Base-by-base conservation (phyloP, 2,329 filamentous ascomycete species). In the Balansia obtecta region DNA sequence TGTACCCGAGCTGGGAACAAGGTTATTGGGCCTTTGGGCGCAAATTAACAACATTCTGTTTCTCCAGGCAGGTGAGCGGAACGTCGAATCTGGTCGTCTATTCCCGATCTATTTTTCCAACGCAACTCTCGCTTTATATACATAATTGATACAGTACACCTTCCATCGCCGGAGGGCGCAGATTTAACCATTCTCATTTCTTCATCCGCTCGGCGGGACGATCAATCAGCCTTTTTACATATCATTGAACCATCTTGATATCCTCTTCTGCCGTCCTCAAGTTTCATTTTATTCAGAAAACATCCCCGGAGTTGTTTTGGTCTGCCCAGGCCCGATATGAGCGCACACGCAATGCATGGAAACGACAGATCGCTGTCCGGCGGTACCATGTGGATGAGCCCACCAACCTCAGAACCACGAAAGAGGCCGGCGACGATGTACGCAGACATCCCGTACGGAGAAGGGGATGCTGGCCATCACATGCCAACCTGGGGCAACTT, bases 401-500 rank as follows among this genome's bases (percentile, higher is more conserved):
- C 52, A 27, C 50, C 53, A 40, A 52, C 53, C 9, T 50, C 54
- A 33, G 52, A 57, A 33, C 42, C 51, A 39, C 49, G 53, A 30
- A 54, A 55, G 44, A 50, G 46, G 34, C 53, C 54, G 40, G 33
- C 51, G 32, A 46, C 48, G 5, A 50, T 48, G 12, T 51, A 55
- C 49, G 46, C 55, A n/a, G 50, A 42, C 38, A 40, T 52, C n/a
- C 38, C 54, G 11, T 56, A 54, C 40, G 51, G 46, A n/a, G 18
- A 46, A 34, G 50, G 46, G 18, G 54, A 55, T 42, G 49, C 48
- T 27, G 46, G 4, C 30, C 42, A 45, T 15, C 34, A 44, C 1
- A 49, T 57, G 32, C 44, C 52, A n/a, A 37, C 55, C 12, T 57
- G 55, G 55, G 48, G 49, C 13, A 37, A 32, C 15, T 27, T 49